phyloP scores from a whole-genome alignment of 73 alveolate genomes.

The Blepharisma stoltei region DNA sequence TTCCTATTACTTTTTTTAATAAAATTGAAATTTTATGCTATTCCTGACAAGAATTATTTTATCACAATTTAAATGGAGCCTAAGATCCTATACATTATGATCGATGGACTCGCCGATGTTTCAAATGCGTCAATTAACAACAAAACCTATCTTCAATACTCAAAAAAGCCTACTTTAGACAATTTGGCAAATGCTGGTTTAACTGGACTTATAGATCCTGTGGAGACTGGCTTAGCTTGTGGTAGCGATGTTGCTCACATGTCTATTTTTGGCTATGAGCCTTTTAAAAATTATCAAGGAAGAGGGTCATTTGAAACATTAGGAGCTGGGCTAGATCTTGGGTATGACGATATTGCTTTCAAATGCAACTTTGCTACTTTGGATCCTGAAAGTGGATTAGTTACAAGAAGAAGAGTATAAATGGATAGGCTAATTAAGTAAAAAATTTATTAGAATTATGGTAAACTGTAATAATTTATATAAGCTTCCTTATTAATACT shows the following conservation, averaged over 20 bases:
- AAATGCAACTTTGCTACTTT: conserved; percentile 76
- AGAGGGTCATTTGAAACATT: conserved; percentile 83
- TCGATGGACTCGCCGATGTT: conserved; percentile 75
- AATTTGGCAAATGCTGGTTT: conserved; percentile 56
- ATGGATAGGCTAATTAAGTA: too few relatives aligned
- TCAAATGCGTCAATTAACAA: conserved; percentile 35
- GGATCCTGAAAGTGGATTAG: conserved; percentile 64
- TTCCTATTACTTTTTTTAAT: not conserved
- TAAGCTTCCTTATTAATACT: too few relatives aligned
- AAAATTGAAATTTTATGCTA: conserved; percentile 21
- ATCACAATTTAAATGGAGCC: not conserved
- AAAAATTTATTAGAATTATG: too few relatives aligned
- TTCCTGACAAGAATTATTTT: too few relatives aligned
- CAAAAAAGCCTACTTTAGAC: conserved; percentile 55
- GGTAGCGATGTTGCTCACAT: conserved; percentile 88
- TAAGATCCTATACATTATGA: conserved; percentile 50
- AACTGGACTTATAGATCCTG: conserved; percentile 81
- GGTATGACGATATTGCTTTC: conserved; percentile 74
- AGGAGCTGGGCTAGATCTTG: conserved; percentile 82
- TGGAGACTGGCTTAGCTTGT: conserved; percentile 77
- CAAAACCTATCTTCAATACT: conserved; percentile 59
- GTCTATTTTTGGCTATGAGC: conserved; percentile 77
- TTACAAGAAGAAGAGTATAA: conserved; percentile 73
- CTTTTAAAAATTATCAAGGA: conserved; percentile 66
- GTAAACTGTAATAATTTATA: too few relatives aligned